Base-by-base conservation (phyloP, 2,329 filamentous ascomycete species). In the Ophiocordyceps camponoti-saundersi region DNA sequence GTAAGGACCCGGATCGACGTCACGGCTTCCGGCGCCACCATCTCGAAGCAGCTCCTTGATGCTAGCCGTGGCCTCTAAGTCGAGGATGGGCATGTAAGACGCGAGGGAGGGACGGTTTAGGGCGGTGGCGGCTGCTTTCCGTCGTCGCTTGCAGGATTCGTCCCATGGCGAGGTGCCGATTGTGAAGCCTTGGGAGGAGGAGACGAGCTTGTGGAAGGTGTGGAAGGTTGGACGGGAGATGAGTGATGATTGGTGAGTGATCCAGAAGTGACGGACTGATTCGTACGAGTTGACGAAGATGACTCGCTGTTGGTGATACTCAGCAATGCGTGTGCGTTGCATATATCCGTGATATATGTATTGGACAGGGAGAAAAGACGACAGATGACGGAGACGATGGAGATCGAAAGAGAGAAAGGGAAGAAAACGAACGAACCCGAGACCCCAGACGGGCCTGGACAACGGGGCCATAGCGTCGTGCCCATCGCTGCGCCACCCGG, bases 121-220 rank as follows among this genome's bases (percentile, higher is more conserved):
- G 0, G 85, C 84, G 5, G 84, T 87, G 4, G 82, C 84, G 1
- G 84, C 85, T 0, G 82, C 84, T 65, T 87, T 89, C 51, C 85
- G 76, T 11, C 84, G 74, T 22, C 72, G 69, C 61, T 89, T 90
- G 64, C 82, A 86, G 2, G 79, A 85, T 45, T 87, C 84, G 51
- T 89, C 83, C 81, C 85, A 92, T 0, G 85, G 85, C 0, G 83
- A 88, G 0, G 85, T 87, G 1, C 85, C 85, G 50, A 92, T 87
- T 0, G 85, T 90, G 61, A 87, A 84, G 6, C 84, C 84, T 53
- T 87, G 81, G 0, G 81, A 85, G 32, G 72, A 77, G 1, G 83
- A 87, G 3, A 88, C 80, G 4, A 89, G 80, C 6, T 74, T 83
- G 62, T 89, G 85, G 61, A 89, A 90, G 1, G 85, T 90, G 61